phyloP scores from a whole-genome alignment of 1,139 yeast genomes.

The Geotrichum carabidarum region DNA sequence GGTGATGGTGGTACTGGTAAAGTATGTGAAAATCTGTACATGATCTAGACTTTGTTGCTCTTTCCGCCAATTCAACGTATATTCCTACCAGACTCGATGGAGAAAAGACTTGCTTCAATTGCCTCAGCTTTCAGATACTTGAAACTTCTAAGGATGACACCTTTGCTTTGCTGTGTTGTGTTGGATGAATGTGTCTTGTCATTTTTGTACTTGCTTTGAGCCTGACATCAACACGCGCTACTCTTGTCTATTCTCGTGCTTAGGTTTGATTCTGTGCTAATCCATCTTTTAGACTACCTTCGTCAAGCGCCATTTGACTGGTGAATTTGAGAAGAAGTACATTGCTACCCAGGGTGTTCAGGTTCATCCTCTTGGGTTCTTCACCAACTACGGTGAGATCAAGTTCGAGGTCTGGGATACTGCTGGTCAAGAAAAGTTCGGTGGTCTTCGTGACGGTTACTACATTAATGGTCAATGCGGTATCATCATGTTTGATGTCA shows the following conservation, averaged over 20 bases:
- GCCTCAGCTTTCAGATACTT: too few relatives aligned
- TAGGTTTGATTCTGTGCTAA: conserved; percentile 47
- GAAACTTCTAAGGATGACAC: too few relatives aligned
- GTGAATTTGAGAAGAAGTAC: conserved; percentile 98
- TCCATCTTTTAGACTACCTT: conserved; percentile 76
- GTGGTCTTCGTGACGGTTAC: conserved; percentile 99
- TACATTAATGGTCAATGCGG: conserved; percentile 99
- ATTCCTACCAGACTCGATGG: too few relatives aligned
- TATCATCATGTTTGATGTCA: conserved; percentile 99
- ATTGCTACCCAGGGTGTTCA: conserved; percentile 99
- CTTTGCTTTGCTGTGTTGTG: too few relatives aligned
- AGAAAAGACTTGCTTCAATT: too few relatives aligned
- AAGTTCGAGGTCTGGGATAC: conserved; percentile 99
- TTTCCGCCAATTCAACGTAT: too few relatives aligned
- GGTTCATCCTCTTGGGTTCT: conserved; percentile 97
- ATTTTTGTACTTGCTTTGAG: too few relatives aligned
- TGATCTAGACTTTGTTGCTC: too few relatives aligned
- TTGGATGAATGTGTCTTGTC: too few relatives aligned
- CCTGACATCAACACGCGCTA: too few relatives aligned
- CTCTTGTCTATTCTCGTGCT: too few relatives aligned
- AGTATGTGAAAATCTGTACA: conserved; percentile 58
- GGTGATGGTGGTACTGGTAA: conserved; percentile 99
- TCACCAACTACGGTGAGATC: conserved; percentile 98
- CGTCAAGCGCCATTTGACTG: conserved; percentile 98
- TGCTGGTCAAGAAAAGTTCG: conserved; percentile 99